Percentiles rank a stretch among this genome's conserved stretches.
Evolutionary conservation across 164 flowering plant genomes (phyloP).

Genomic region (Sedum album): DNA sequence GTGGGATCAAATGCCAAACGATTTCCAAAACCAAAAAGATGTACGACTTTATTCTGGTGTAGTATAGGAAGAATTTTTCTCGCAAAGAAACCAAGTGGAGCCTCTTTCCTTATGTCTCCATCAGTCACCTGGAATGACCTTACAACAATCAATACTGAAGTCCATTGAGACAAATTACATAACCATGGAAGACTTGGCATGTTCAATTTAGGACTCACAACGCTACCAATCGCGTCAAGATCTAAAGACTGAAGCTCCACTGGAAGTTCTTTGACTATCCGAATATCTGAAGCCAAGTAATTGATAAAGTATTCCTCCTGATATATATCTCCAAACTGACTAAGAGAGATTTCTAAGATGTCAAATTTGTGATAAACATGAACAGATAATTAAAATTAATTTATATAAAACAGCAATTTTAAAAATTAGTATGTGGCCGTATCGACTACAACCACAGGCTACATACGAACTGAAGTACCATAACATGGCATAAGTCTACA

Average conservation of each 20-base stretch:
- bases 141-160: constrained; percentile 11
- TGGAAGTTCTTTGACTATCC: constrained; percentile 87
- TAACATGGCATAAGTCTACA: neutral
- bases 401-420: too few relatives aligned
- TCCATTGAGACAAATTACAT: neutral
- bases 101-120: constrained; percentile 66
- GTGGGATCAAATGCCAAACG: constrained; percentile 95
- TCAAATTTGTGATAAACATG: constrained; percentile 20
- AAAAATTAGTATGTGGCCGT: neutral
- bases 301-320: constrained; percentile 88
- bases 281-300: constrained; percentile 79
- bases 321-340: constrained; percentile 94
- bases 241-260: constrained; percentile 72
- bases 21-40: constrained; percentile 90
- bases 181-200: neutral
- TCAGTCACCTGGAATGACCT: constrained; percentile 63
- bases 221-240: constrained; percentile 82
- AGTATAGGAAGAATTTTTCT: constrained; percentile 79
- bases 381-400: neutral
- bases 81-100: constrained; percentile 73
- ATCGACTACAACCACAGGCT: neutral
- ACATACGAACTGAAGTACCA: neutral
- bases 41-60: constrained; percentile 66
- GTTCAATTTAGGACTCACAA: constrained; percentile 41
- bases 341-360: constrained; percentile 32